A percentile compares a stretch with the other conserved stretches of the same genome.
phyloP scores from a whole-genome alignment of 2,329 filamentous ascomycete genomes.

The Sodiomyces alkalinus region DNA sequence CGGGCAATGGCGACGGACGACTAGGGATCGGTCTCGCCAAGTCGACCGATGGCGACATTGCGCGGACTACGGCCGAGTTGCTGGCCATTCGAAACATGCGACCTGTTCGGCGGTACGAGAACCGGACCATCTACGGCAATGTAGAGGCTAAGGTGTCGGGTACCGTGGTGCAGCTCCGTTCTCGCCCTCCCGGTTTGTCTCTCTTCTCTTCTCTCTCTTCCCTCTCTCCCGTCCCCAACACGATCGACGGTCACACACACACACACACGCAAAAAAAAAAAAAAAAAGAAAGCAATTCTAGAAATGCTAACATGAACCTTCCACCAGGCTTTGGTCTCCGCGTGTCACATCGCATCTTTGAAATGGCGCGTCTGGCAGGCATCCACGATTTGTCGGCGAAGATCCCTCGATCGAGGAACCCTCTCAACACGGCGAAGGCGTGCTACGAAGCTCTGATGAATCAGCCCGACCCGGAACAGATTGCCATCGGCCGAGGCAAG shows the following conservation, averaged over 20 bases:
- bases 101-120: slow-evolving; percentile 83
- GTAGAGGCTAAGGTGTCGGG: slow-evolving; percentile 74
- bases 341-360: slow-evolving; percentile 81
- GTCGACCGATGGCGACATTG: slow-evolving; percentile 56
- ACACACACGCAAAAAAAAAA: no score
- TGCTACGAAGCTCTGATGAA: slow-evolving; percentile 66
- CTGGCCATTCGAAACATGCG: slow-evolving; percentile 82
- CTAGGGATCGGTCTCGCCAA: slow-evolving; percentile 86
- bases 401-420: slow-evolving; percentile 77
- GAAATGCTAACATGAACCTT: slow-evolving; percentile 2
- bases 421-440: slow-evolving; percentile 96
- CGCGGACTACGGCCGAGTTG: slow-evolving; percentile 57
- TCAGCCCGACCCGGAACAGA: slow-evolving; percentile 77
- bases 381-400: slow-evolving; percentile 75
- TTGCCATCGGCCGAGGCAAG: slow-evolving; percentile 78
- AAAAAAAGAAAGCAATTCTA: not conserved
- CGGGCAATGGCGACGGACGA: slow-evolving; percentile 74
- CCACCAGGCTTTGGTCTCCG: slow-evolving; percentile 77
- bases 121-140: slow-evolving; percentile 79
- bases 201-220: slow-evolving; percentile 1
- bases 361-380: slow-evolving; percentile 78
- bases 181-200: slow-evolving; percentile 71
- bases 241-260: no score
- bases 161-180: slow-evolving; percentile 67
- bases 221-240: slow-evolving; percentile 1